Percentiles rank a stretch among this genome's conserved stretches.
Evolutionary conservation across 495 filamentous ascomycete species (phyloP).

Genomic region (Talaromyces stipitatus): DNA sequence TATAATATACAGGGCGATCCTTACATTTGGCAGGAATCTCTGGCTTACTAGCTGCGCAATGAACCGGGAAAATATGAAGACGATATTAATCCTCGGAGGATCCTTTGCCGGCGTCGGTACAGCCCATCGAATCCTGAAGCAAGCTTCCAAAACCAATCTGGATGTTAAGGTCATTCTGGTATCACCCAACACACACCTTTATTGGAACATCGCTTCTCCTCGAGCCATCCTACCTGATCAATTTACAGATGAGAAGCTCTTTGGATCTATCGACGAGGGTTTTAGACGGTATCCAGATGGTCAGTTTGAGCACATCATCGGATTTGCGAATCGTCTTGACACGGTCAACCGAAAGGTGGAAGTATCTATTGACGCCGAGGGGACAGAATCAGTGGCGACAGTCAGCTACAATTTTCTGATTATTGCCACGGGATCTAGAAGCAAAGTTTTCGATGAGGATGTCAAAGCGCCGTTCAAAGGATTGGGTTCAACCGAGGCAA

Average conservation of each 20-base stretch:
- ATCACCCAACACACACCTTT: conserved; percentile 29
- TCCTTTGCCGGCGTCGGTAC: conserved; percentile 44
- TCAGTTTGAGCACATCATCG: conserved; percentile 31
- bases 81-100: conserved; percentile 43
- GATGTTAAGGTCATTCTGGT: conserved; percentile 33
- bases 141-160: conserved; percentile 11
- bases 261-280: conserved; percentile 26
- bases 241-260: conserved; percentile 41
- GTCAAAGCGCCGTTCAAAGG: conserved; percentile 7
- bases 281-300: conserved; percentile 33
- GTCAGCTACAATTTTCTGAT: conserved; percentile 36
- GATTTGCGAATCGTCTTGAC: conserved; percentile 22
- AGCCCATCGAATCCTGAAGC: conserved; percentile 46
- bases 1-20: too few relatives aligned
- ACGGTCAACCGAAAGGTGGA: conserved; percentile 20
- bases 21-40: not conserved
- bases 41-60: too few relatives aligned
- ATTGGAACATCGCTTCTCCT: conserved; percentile 39
- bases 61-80: conserved; percentile 5
- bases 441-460: conserved; percentile 15
- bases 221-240: conserved; percentile 38
- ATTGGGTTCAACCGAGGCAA: conserved; percentile 45
- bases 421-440: conserved; percentile 31
- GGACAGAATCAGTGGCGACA: not conserved
- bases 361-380: conserved; percentile 8